Base-by-base conservation (phyloP, 2,329 filamentous ascomycete genomes). In the Fulvia fulva region DNA sequence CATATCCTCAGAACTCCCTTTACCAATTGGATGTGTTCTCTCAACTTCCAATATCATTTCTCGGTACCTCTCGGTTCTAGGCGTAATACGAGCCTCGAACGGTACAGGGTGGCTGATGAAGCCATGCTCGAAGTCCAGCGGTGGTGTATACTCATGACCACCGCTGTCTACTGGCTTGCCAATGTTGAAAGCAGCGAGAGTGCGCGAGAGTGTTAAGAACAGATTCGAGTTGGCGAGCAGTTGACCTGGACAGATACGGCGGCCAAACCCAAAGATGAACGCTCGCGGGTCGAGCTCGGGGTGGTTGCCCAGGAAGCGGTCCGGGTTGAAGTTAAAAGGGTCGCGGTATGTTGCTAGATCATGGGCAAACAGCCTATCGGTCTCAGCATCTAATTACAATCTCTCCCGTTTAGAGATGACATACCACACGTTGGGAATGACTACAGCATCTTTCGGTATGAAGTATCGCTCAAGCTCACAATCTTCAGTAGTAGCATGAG, bases 401-500 rank as follows among this genome's bases (percentile, higher is more conserved):
- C n/a, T n/a, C n/a, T n/a, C n/a, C n/a, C n/a, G n/a, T n/a, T n/a
- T n/a, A 3, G 44, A 8, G 25, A 26, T 25, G n/a, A 51, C 71
- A 7, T 70, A 74, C 67, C 65, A 75, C 1, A 65, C 67, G 37
- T 70, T 76, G 3, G 76, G 65, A 4, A 79, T 65, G 5, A 77
- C 64, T 5, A 70, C 71, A 1, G 71, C 73, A 1, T 71, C 73
- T 34, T 73, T 75, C 2, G 78, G 77, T 30, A 80, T 71, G 4
- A 68, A 65, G 21, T 73, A 74, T 14, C 75, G 77, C 47, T 74
- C 71, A 49, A 75, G 70, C 60, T 63, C 68, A 53, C 76, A 74
- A 51, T 79, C 76, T 68, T 65, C 54, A 30, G 73, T 75, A 0
- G 75, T 76, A 49, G 75, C 74, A 53, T 80, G 77, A 0, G 78